These are phyloP conservation scores for Monosporascus sp. DNA, from an alignment of 2,329 filamentous ascomycete species.

Conservation along the genomic window DNA sequence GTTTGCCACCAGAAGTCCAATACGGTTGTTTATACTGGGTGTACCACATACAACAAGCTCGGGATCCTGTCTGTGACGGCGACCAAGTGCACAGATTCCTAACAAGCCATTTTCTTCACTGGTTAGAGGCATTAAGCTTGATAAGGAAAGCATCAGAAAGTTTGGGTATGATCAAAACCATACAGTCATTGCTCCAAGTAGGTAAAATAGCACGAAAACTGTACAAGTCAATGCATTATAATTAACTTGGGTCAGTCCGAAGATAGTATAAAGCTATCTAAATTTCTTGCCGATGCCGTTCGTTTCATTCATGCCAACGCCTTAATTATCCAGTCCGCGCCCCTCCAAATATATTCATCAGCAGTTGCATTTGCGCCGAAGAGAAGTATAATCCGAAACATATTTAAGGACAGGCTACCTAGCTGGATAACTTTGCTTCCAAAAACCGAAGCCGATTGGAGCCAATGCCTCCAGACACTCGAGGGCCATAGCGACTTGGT, in stretches of 20 bases:
- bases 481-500: no score
- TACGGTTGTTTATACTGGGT: conserved; percentile 29
- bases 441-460: conserved; percentile 9
- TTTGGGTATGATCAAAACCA: conserved; percentile 5
- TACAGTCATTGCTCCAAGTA: conserved; percentile 9
- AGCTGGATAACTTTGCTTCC: conserved; percentile 6
- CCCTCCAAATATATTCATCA: conserved; percentile 29
- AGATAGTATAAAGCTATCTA: not conserved
- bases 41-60: conserved; percentile 17
- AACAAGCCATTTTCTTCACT: conserved; percentile 25
- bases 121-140: conserved; percentile 28
- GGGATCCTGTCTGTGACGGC: conserved; percentile 17
- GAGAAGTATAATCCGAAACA: conserved; percentile 18
- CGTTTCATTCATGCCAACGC: conserved; percentile 19
- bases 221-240: not conserved
- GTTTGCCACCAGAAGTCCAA: conserved; percentile 7
- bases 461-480: conserved; percentile 7
- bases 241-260: conserved; percentile 2
- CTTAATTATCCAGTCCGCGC: conserved; percentile 19
- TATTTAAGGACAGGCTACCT: conserved; percentile 11
- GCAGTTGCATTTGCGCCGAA: conserved; percentile 25
- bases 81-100: conserved; percentile 23
- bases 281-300: conserved; percentile 19
- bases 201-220: not conserved
- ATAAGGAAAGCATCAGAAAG: conserved; percentile 16